Conservation (phyloP, 805 yeast genomes). For the Sugiyamaella floridensis region DNA sequence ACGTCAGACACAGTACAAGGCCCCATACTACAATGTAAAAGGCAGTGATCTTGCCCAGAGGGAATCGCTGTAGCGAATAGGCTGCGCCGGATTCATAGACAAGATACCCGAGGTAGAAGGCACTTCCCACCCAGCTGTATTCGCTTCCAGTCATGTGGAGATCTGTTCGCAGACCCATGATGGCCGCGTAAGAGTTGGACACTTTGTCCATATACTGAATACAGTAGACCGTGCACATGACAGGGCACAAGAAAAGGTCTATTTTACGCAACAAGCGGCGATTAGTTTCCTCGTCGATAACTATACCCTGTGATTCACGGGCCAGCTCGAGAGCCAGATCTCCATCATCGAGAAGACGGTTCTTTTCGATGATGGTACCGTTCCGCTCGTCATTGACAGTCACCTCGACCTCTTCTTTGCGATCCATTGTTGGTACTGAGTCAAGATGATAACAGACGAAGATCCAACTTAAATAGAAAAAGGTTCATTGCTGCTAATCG, state of each 20-base stretch:
- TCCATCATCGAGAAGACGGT: background rate
- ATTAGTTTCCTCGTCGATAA: conserved; percentile 21
- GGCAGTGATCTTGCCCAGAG: conserved; percentile 47
- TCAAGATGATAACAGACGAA: background rate
- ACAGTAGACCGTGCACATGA: conserved; percentile 44
- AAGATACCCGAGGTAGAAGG: conserved; percentile 60
- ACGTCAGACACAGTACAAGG: conserved; percentile 43
- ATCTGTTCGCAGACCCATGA: conserved; percentile 44
- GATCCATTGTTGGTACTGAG: no score
- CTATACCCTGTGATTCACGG: conserved; percentile 10
- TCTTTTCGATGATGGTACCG: background rate
- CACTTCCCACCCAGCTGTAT: conserved; percentile 48
- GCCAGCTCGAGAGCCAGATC: conserved; percentile 2
- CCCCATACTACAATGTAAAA: conserved; percentile 58
- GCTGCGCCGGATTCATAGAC: conserved; percentile 47
- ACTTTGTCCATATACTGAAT: conserved; percentile 57
- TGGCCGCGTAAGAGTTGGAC: conserved; percentile 45
- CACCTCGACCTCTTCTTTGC: background rate
- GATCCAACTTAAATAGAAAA: background rate
- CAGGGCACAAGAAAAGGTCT: conserved; percentile 45
- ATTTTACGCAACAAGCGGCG: conserved; percentile 40
- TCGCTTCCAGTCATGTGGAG: conserved; percentile 38
- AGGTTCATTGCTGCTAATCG: background rate
- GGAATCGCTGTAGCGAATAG: conserved; percentile 46
- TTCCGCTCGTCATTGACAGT: background rate